phyloP scores from a whole-genome alignment of 805 yeast species.

The Jamesozyma rosinii region DNA sequence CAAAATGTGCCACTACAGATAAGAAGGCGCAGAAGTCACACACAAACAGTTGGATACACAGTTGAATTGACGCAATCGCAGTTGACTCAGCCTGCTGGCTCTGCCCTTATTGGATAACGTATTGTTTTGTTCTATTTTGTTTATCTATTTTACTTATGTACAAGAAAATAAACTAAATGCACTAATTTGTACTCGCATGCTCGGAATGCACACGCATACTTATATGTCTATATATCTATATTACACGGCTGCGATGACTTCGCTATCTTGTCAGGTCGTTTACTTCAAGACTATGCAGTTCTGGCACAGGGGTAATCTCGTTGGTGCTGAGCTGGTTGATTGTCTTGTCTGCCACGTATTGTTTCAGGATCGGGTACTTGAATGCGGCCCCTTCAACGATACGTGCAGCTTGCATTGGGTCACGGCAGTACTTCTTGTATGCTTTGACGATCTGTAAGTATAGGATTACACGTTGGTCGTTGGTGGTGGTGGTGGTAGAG shows the following conservation, averaged over 20 bases:
- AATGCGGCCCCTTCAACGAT: slow-evolving; percentile 30
- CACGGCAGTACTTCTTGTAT: slow-evolving; percentile 36
- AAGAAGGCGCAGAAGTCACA: no score
- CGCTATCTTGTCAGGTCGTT: background rate
- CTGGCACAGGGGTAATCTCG: slow-evolving; percentile 20
- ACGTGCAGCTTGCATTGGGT: slow-evolving; percentile 32
- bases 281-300: slow-evolving; percentile 22
- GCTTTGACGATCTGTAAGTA: slow-evolving; percentile 42
- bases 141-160: no score
- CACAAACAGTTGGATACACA: no score
- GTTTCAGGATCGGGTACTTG: slow-evolving; percentile 29
- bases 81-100: no score
- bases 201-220: no score
- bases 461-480: slow-evolving; percentile 36
- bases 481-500: background rate
- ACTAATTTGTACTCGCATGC: no score
- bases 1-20: no score
- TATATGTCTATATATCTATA: background rate
- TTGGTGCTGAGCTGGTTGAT: slow-evolving; percentile 19
- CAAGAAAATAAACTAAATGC: background rate
- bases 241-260: no score
- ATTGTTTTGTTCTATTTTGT: no score
- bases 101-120: no score
- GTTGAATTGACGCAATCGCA: no score
- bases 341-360: slow-evolving; percentile 15